Base-by-base conservation (phyloP, 768 basidiomycete genomes). In the Neoboletus magnificus region DNA sequence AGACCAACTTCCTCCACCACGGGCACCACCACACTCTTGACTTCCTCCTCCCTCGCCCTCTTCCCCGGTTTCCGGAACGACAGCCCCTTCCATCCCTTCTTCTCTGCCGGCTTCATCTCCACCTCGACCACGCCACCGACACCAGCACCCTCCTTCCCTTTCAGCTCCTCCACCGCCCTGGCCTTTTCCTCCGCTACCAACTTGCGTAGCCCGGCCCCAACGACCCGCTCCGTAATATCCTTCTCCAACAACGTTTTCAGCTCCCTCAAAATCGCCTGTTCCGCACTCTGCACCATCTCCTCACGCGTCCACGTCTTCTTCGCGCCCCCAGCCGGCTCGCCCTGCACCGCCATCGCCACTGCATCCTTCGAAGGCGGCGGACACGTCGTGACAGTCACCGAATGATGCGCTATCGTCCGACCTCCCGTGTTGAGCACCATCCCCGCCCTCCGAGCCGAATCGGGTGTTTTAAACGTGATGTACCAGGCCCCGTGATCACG, bases 401-500 rank as follows among this genome's bases (percentile, higher is more conserved):
- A 71, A 57, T 83, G 83, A 60, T 83, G 80, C 1, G 77, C 81
- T 3, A 90, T 78, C 54, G 76, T 82, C 39, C 80, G 81, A 13
- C 74, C 73, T 6, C 71, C 74, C 7, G 73, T 71, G 56, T 73
- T 75, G 35, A 94, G 79, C 4, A 91, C 84, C 60, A 82, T 80
- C 10, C 79, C 78, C 0, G 91, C 89, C 4, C 86, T 77, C 7
- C 83, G 76, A 0, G 93, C 93, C 0, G 80, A 68, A 52, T 82
- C 82, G 2, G 76, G 66, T 5, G 82, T 81, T 20, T 74, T 65
- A 68, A 97, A 98, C 4, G 92, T 89, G 59, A 94, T 80, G 66
- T 93, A 95, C 78, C 91, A 87, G 11, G 85, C 88, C 2, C 74
- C 71, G 48, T 81, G 79, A 67, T 89, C 89, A 58, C 82, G 81